Percentiles rank a stretch among this genome's conserved stretches.
These are phyloP conservation scores for Harringtonia aguacate DNA, from an alignment of 2,329 filamentous ascomycete species.

Conservation along the genomic window DNA sequence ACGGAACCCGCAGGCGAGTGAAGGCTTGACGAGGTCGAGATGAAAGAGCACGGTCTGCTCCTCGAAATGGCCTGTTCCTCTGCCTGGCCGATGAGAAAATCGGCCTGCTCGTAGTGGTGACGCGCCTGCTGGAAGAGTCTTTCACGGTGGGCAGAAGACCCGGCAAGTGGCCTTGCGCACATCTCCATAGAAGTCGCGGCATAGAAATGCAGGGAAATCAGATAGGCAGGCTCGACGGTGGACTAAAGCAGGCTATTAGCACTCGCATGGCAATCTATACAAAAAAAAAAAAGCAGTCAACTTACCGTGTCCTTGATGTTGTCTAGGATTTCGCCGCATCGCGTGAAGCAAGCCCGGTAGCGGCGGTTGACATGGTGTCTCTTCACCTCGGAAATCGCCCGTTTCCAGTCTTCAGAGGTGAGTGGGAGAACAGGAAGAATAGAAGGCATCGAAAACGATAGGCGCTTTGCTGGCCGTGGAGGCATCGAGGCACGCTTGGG, in stretches of 20 bases:
- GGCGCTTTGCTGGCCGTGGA: constrained; percentile 10
- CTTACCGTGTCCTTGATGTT: constrained; percentile 34
- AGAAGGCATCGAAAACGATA: constrained; percentile 10
- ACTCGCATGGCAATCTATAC: background rate
- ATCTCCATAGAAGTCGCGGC: constrained; percentile 49
- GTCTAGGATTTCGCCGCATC: constrained; percentile 42
- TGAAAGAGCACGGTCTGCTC: constrained; percentile 24
- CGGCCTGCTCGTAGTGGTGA: constrained; percentile 38
- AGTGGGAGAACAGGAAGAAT: constrained; percentile 24
- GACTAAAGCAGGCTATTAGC: constrained; percentile 1
- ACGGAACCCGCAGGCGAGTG: constrained; percentile 37
- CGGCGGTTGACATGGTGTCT: constrained; percentile 37
- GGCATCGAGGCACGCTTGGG: constrained; percentile 8
- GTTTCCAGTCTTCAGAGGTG: constrained; percentile 39
- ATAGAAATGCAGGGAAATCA: constrained; percentile 51
- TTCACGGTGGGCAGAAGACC: constrained; percentile 32
- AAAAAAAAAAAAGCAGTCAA: background rate
- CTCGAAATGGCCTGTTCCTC: constrained; percentile 28
- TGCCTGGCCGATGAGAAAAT: constrained; percentile 33
- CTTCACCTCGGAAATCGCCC: constrained; percentile 41
- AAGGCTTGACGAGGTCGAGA: constrained; percentile 25
- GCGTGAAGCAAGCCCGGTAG: constrained; percentile 41
- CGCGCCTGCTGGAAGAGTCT: constrained; percentile 40
- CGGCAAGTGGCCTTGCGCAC: constrained; percentile 37
- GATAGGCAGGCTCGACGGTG: constrained; percentile 39